Evolutionary conservation across 441 rosid genomes (phyloP), one percentile per base, ranked within the genome.

Genomic region (Pelargonium myrrhifolium): DNA sequence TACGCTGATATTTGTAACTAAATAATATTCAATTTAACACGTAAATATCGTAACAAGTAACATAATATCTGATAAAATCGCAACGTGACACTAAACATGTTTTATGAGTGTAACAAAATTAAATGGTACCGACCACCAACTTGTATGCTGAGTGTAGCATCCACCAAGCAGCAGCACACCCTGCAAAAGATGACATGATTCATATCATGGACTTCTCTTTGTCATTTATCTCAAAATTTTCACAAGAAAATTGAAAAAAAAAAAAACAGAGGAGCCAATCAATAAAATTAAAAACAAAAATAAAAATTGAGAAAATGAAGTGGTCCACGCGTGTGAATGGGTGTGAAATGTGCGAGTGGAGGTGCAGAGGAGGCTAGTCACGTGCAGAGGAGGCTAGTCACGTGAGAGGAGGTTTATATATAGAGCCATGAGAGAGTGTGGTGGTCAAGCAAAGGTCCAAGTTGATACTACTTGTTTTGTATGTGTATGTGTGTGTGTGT

Each of bases 311-410:
- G 17, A 55, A 18, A 20, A 1, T 17, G 11, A 9, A 55, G 22
- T 55, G 60, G 60, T 55, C 24, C 60, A 20, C 60, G 60, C 60
- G 60, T 55, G 60, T 55, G 60, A 55, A 55, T 55, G 9, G 60
- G 9, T 55, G 60, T 24, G 28, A 24, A 24, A 24, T 24, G 28
- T 24, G 28, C 28, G 28, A 24, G 28, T 24, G 28, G 28, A 24
- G 28, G 28, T 24, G 0, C 35, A 5, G 4, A 31, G 4, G 35
- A n/a, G n/a, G n/a, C n/a, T n/a, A 12, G 53, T 42, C 47, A 42
- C 47, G 47, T 42, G 47, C 8, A 8, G 47, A 42, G 10, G 47
- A 42, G 15, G 53, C 15, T 1, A 10, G 53, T 45, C 53, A 45
- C 53, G 53, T 45, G 53, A 1, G 4, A 0, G 14, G 53, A 45